phyloP scores from a whole-genome alignment of 257 asterid species.

The Solanum ossicruentum region DNA sequence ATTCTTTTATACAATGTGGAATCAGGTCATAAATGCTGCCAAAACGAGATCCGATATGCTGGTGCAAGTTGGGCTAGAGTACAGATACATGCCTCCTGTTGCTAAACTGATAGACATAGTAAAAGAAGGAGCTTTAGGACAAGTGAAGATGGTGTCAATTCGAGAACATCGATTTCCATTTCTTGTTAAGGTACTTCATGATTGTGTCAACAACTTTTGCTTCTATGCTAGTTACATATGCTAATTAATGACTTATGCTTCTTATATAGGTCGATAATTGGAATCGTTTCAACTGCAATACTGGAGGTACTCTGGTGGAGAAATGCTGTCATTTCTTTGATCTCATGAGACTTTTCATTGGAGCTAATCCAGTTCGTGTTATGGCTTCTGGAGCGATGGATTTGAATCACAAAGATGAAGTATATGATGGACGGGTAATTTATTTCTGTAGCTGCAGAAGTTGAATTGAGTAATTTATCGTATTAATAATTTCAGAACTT shows the following conservation, averaged over 20 bases:
- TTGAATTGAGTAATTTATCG: background rate
- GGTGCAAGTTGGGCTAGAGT: constrained; percentile 90
- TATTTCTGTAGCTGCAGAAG: background rate
- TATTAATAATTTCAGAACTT: background rate
- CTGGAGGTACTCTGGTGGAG: constrained; percentile 94
- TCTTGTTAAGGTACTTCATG: constrained; percentile 71
- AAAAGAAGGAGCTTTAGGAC: constrained; percentile 56
- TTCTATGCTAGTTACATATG: background rate
- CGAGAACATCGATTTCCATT: constrained; percentile 96
- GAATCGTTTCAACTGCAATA: constrained; percentile 88
- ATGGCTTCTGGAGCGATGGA: constrained; percentile 97
- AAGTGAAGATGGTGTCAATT: constrained; percentile 77
- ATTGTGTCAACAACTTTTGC: background rate
- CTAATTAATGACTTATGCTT: constrained; percentile 12
- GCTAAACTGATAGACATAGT: constrained; percentile 77
- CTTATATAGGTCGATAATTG: constrained; percentile 76
- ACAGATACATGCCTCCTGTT: constrained; percentile 94
- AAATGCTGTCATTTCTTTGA: constrained; percentile 98
- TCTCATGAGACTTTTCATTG: constrained; percentile 83
- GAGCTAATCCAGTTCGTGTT: constrained; percentile 68
- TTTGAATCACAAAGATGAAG: constrained; percentile 84
- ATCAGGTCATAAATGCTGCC: constrained; percentile 70
- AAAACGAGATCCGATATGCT: constrained; percentile 54
- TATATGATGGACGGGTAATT: constrained; percentile 63
- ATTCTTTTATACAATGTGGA: background rate